A percentile compares a stretch with the other conserved stretches of the same genome.
These are phyloP conservation scores for Penicillium brevicompactum DNA, from an alignment of 2,329 filamentous ascomycete genomes.

Conservation along the genomic window DNA sequence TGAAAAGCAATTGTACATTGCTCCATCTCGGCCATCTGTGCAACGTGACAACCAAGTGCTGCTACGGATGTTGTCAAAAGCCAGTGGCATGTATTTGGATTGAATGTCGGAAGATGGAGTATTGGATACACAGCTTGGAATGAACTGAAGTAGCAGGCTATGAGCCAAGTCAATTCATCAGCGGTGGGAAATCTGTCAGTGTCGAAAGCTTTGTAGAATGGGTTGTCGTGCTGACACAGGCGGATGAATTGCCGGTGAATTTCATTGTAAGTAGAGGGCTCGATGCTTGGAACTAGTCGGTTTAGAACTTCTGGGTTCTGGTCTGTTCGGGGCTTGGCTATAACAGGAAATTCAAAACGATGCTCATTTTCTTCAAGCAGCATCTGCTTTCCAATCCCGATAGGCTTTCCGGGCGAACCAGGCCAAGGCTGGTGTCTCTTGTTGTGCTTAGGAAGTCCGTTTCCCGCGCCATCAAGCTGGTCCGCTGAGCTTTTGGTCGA, in stretches of 20 bases:
- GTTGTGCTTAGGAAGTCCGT: slow-evolving; percentile 29
- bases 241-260: slow-evolving; percentile 34
- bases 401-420: slow-evolving; percentile 11
- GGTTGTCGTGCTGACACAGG: slow-evolving; percentile 34
- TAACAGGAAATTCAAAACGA: slow-evolving; percentile 28
- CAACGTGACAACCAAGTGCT: slow-evolving; percentile 44
- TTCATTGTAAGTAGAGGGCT: slow-evolving; percentile 28
- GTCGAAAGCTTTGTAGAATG: slow-evolving; percentile 36
- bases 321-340: slow-evolving; percentile 20
- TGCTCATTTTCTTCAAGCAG: slow-evolving; percentile 10
- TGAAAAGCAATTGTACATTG: slow-evolving; percentile 40
- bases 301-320: slow-evolving; percentile 17
- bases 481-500: slow-evolving; percentile 28
- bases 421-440: slow-evolving; percentile 23
- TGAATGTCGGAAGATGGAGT: slow-evolving; percentile 41
- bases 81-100: slow-evolving; percentile 42
- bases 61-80: slow-evolving; percentile 42
- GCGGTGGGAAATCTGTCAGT: slow-evolving; percentile 31
- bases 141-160: slow-evolving; percentile 40
- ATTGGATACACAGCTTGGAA: slow-evolving; percentile 47
- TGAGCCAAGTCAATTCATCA: slow-evolving; percentile 31
- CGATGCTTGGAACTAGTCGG: slow-evolving; percentile 19
- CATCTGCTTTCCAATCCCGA: slow-evolving; percentile 11
- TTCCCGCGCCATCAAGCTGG: slow-evolving; percentile 29
- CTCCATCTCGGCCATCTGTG: slow-evolving; percentile 28